Conservation (phyloP, 129 eudicot genomes). For the Sambucus nigra region DNA sequence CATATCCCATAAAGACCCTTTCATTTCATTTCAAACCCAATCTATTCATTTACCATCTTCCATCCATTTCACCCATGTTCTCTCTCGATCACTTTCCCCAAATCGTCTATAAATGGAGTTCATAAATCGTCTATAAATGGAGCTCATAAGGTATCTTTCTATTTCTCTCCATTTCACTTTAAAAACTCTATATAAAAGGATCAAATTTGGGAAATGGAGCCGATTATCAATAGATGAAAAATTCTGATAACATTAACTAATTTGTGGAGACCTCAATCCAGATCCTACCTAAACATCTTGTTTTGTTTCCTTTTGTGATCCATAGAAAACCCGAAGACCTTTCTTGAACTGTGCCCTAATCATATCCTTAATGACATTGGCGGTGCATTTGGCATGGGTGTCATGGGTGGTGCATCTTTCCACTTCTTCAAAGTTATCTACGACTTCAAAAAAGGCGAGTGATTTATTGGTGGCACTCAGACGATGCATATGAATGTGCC, state of each 20-base stretch:
- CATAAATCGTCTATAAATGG: too few relatives aligned
- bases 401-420: conserved; percentile 78
- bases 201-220: too few relatives aligned
- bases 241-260: background rate
- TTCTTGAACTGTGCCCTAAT: conserved; percentile 81
- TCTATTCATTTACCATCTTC: too few relatives aligned
- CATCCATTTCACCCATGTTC: too few relatives aligned
- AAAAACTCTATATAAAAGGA: too few relatives aligned
- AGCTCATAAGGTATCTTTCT: too few relatives aligned
- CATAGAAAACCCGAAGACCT: conserved; percentile 79
- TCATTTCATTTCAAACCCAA: too few relatives aligned
- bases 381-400: conserved; percentile 90
- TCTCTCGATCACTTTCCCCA: too few relatives aligned
- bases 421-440: conserved; percentile 71
- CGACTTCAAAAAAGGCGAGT: conserved; percentile 65
- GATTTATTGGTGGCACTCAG: conserved; percentile 57
- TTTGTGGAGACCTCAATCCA: background rate
- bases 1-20: too few relatives aligned
- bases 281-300: background rate
- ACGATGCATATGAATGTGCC: conserved; percentile 87
- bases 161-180: too few relatives aligned
- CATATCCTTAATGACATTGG: conserved; percentile 72
- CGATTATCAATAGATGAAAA: background rate
- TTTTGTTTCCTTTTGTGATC: background rate
- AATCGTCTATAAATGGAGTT: too few relatives aligned